These are phyloP conservation scores for Hanseniaspora mollemarum DNA, from an alignment of 805 yeast species.

Conservation along the genomic window DNA sequence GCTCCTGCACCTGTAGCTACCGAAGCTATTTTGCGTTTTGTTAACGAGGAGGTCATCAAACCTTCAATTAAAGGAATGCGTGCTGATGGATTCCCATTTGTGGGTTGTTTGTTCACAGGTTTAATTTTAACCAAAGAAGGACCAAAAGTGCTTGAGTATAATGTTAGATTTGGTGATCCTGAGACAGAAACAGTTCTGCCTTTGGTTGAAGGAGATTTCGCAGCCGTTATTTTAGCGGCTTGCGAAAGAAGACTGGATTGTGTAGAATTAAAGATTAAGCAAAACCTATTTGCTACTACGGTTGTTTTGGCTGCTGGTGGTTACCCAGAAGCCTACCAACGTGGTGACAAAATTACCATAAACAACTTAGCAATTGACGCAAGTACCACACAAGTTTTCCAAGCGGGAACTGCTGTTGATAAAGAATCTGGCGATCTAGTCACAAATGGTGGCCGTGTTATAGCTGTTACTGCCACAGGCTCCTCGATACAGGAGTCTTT, in stretches of 20 bases:
- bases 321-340: conserved; percentile 76
- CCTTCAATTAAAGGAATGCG: conserved; percentile 97
- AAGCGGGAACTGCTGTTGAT: conserved; percentile 74
- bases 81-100: conserved; percentile 86
- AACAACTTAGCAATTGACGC: conserved; percentile 23
- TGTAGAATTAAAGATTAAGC: conserved; percentile 45
- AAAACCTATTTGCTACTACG: conserved; percentile 64
- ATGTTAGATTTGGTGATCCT: conserved; percentile 98
- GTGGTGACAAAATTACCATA: conserved; percentile 78
- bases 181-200: conserved; percentile 96
- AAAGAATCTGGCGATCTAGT: conserved; percentile 36
- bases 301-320: conserved; percentile 97
- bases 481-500: conserved; percentile 68
- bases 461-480: conserved; percentile 85
- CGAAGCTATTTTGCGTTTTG: conserved; percentile 52
- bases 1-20: conserved; percentile 97
- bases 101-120: conserved; percentile 92
- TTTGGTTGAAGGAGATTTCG: conserved; percentile 69
- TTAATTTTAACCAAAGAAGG: conserved; percentile 79
- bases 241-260: conserved; percentile 91
- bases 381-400: conserved; percentile 61
- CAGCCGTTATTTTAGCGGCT: conserved; percentile 83
- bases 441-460: conserved; percentile 93
- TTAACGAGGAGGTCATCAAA: conserved; percentile 63
- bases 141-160: conserved; percentile 92